These are phyloP conservation scores for Botryococcus braunii DNA, from an alignment of 163 green algal genomes.

Conservation along the genomic window DNA sequence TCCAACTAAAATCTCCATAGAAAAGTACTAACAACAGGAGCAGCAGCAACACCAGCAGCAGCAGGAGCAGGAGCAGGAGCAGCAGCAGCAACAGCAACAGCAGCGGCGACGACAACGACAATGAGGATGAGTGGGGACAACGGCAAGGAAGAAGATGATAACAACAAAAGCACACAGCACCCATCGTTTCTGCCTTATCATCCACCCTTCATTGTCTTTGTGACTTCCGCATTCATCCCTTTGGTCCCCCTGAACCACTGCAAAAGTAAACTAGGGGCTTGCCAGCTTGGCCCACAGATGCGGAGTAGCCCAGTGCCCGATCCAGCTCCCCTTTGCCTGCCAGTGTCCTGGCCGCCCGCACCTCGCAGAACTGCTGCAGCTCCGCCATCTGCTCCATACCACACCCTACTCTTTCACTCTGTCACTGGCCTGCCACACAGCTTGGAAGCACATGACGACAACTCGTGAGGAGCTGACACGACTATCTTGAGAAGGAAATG, in stretches of 20 bases:
- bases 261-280: not conserved
- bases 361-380: slow-evolving; percentile 3
- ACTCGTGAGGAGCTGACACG: too few species aligned
- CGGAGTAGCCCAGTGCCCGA: not conserved
- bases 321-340: not conserved
- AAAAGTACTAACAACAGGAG: too few species aligned
- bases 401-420: not conserved
- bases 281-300: not conserved
- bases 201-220: not conserved
- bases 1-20: too few species aligned
- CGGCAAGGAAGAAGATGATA: not conserved
- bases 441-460: not conserved
- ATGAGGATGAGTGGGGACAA: too few species aligned
- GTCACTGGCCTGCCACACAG: not conserved
- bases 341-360: not conserved
- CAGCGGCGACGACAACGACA: too few species aligned
- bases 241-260: too few species aligned
- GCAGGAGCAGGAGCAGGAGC: too few species aligned
- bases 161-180: not conserved
- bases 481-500: too few species aligned
- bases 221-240: not conserved
- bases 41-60: too few species aligned
- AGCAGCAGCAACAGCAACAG: too few species aligned
- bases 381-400: slow-evolving; percentile 9
- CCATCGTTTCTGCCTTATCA: not conserved